Percentiles rank a stretch among this genome's conserved stretches.
phyloP scores from a whole-genome alignment of 1,139 yeast species.

The Pichia sp. region DNA sequence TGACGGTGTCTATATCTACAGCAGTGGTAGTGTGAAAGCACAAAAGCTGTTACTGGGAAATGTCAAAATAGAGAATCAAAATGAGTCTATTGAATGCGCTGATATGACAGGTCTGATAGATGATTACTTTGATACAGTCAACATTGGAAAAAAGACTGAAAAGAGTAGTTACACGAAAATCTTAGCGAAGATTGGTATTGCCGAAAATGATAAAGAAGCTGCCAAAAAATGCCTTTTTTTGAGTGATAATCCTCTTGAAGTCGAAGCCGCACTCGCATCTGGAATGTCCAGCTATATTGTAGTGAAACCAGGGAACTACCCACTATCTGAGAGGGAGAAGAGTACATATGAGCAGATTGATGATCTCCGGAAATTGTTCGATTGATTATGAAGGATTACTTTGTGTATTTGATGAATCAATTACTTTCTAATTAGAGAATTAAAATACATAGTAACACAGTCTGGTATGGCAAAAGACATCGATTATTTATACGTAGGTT shows the following conservation, averaged over 20 bases:
- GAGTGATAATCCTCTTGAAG: slow-evolving; percentile 67
- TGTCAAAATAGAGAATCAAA: slow-evolving; percentile 31
- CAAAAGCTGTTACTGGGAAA: slow-evolving; percentile 70
- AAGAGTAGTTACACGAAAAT: slow-evolving; percentile 53
- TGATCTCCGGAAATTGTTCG: not conserved
- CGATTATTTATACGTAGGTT: too few relatives aligned
- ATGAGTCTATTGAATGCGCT: slow-evolving; percentile 21
- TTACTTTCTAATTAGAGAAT: too few relatives aligned
- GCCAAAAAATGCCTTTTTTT: slow-evolving; percentile 45
- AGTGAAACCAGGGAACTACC: slow-evolving; percentile 69
- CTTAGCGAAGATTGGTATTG: slow-evolving; percentile 35
- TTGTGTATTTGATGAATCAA: too few relatives aligned
- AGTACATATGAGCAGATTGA: slow-evolving; percentile 13
- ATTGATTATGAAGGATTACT: too few relatives aligned
- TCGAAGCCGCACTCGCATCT: slow-evolving; percentile 63
- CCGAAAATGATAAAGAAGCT: slow-evolving; percentile 4
- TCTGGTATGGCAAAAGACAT: too few relatives aligned
- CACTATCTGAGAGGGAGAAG: slow-evolving; percentile 34
- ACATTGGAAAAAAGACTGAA: slow-evolving; percentile 69
- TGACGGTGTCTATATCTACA: slow-evolving; percentile 57
- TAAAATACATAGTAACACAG: too few relatives aligned
- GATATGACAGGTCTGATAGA: slow-evolving; percentile 49
- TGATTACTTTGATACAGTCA: slow-evolving; percentile 81
- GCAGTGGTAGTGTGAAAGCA: slow-evolving; percentile 88
- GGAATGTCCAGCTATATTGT: slow-evolving; percentile 58